Evolutionary conservation across 202 grass and related monocot species (phyloP), one percentile per base, ranked within the genome.

Genomic region (Sporobolus alterniflorus): DNA sequence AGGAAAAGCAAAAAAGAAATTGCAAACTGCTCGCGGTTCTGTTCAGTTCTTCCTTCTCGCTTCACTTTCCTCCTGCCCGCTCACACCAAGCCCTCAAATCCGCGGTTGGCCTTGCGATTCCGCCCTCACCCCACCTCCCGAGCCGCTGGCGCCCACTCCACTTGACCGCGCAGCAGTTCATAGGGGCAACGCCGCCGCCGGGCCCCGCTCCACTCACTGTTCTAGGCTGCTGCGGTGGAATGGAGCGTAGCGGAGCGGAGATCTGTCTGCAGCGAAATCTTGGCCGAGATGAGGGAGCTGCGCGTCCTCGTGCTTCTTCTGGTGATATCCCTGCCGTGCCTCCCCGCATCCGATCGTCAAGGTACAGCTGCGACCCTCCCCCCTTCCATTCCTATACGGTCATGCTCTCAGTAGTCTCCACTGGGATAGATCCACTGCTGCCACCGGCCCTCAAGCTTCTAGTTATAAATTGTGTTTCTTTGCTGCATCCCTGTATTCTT

Each of bases 331-430:
- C 31, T 89, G 44, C 87, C 87, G 40, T 81, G 71, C 77, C 81
- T 76, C 71, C 70, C 46, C 22, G 87, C 87, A 9, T 85, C 87
- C 39, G 64, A 89, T 63, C 52, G 17, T 30, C 87, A 89, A 89
- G 82, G 87, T 89, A 84, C 32, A 28, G 67, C 31, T n/a, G 0
- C 39, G 29, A 60, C 29, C 59, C n/a, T 20, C 22, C 15, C 15
- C 62, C 40, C 49, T 20, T 15, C 49, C 26, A 20, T 42, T 52
- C 31, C 11, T 48, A 55, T 28, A 34, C 42, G 41, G 25, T 32
- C 52, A 30, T 71, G 24, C 63, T 56, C 20, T 17, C n/a, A n/a
- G 4, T 62, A 62, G 28, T 63, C 4, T 17, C 59, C 59, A 32
- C 14, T 39, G 4, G 36, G n/a, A n/a, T 63, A 63, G 59, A n/a